Conservation (phyloP, 768 basidiomycete species). For the Kwoniella sp. region DNA sequence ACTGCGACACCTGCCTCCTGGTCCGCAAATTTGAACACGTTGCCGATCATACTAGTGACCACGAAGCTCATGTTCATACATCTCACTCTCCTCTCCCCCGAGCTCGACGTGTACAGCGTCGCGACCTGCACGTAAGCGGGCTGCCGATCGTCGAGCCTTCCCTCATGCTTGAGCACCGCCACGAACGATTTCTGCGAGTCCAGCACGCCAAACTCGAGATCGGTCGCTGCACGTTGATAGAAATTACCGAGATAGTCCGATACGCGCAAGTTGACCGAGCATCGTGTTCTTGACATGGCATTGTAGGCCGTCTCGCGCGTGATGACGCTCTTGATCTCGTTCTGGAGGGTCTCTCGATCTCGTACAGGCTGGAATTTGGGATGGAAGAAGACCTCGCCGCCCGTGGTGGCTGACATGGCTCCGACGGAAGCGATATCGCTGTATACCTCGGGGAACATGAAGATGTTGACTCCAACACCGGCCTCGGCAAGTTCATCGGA, state of each 20-base stretch:
- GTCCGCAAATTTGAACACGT: constrained; percentile 88
- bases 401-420: constrained; percentile 70
- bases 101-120: constrained; percentile 75
- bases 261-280: constrained; percentile 68
- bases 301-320: constrained; percentile 75
- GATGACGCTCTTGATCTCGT: constrained; percentile 70
- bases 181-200: constrained; percentile 81
- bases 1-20: constrained; percentile 78
- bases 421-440: constrained; percentile 90
- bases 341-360: constrained; percentile 68
- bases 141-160: constrained; percentile 68
- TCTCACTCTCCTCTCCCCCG: constrained; percentile 80
- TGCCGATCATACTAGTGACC: constrained; percentile 79
- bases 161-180: constrained; percentile 72
- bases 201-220: constrained; percentile 75
- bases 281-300: constrained; percentile 77
- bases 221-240: constrained; percentile 61
- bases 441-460: constrained; percentile 75
- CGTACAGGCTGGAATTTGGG: constrained; percentile 78
- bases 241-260: constrained; percentile 55
- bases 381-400: constrained; percentile 89
- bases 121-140: constrained; percentile 84
- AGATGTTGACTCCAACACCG: constrained; percentile 87
- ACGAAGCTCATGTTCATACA: constrained; percentile 82
- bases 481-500: constrained; percentile 86